Evolutionary conservation across 163 green algal genomes (phyloP), one percentile per base, ranked within the genome.

Genomic region (Chlamydomonas reinhardtii): DNA sequence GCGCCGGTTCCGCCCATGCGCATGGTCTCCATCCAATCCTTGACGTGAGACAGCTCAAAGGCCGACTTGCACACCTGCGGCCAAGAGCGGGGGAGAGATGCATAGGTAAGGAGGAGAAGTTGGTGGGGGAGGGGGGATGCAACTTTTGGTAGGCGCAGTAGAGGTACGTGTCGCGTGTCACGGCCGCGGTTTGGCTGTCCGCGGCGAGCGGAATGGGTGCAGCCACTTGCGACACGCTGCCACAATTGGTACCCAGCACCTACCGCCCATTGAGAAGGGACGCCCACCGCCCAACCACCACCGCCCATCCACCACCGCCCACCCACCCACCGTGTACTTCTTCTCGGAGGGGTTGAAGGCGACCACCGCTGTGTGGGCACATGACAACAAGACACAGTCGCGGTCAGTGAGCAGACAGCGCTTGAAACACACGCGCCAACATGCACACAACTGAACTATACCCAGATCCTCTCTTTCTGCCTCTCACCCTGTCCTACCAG

Each of bases 341-440:
- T 83, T 81, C 74, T 98, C 95, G 70, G 88, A 87, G 19, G 96
- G 96, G 70, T 93, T 97, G 61, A 96, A 90, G 6, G 95, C 95
- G 2, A 98, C 90, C 31, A 99, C 86, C 0, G 96, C 96, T 39
- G 96, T 95, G 96, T 95, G 37, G 59, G 59, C 0, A n/a, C 22
- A 27, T 0, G 59, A 22, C 6, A 4, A n/a, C n/a, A n/a, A n/a
- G n/a, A n/a, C n/a, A n/a, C n/a, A 84, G 96, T 96, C 52, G 93
- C 72, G 76, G 83, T 5, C n/a, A 20, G 37, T 4, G 25, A 32
- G 39, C 15, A 59, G 39, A 48, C 39, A 8, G n/a, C n/a, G n/a
- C n/a, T n/a, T n/a, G n/a, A n/a, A n/a, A n/a, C n/a, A n/a, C n/a
- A n/a, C n/a, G n/a, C n/a, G n/a, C n/a, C n/a, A n/a, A n/a, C n/a